Percentiles rank a stretch among this genome's conserved stretches.
Conservation (phyloP, 495 filamentous ascomycete species). For the Hamigera avellanea region DNA sequence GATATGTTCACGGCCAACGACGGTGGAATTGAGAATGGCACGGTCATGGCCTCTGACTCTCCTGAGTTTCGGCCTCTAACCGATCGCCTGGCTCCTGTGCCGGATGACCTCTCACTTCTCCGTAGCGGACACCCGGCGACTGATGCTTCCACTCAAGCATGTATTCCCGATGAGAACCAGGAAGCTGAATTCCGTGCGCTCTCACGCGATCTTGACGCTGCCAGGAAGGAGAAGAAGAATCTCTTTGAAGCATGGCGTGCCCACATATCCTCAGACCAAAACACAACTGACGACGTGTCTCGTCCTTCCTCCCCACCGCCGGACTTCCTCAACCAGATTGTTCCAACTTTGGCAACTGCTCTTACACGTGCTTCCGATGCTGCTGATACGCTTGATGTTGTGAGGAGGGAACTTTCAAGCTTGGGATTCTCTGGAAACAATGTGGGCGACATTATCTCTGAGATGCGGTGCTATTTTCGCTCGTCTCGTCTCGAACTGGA, state of each 20-base stretch:
- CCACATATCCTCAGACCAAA: conserved; percentile 18
- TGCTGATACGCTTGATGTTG: conserved; percentile 21
- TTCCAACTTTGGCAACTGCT: conserved; percentile 20
- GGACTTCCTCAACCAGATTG: conserved; percentile 24
- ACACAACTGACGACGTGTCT: conserved; percentile 20
- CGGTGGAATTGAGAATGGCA: conserved; percentile 12
- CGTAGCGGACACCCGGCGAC: conserved; percentile 2
- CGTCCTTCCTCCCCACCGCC: conserved; percentile 24
- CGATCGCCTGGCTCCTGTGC: conserved; percentile 2
- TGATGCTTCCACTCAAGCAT: conserved; percentile 11
- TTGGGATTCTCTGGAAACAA: conserved; percentile 45
- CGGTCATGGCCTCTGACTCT: conserved; percentile 23
- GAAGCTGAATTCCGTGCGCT: conserved; percentile 15
- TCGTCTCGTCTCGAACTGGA: conserved; percentile 57
- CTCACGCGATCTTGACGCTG: conserved; percentile 22
- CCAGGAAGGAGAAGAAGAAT: conserved; percentile 24
- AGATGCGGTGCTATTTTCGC: conserved; percentile 45
- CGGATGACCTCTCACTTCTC: conserved; percentile 12
- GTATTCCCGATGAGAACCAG: conserved; percentile 4
- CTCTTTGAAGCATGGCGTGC: conserved; percentile 30
- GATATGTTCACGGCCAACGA: conserved; percentile 25
- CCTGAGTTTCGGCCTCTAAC: conserved; percentile 18
- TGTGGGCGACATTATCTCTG: conserved; percentile 36
- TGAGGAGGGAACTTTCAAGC: conserved; percentile 28
- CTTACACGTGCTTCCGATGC: conserved; percentile 27